Evolutionary conservation across 148 eudicot species (phyloP), one percentile per base, ranked within the genome.

Genomic region (Fagopyrum esculentum): DNA sequence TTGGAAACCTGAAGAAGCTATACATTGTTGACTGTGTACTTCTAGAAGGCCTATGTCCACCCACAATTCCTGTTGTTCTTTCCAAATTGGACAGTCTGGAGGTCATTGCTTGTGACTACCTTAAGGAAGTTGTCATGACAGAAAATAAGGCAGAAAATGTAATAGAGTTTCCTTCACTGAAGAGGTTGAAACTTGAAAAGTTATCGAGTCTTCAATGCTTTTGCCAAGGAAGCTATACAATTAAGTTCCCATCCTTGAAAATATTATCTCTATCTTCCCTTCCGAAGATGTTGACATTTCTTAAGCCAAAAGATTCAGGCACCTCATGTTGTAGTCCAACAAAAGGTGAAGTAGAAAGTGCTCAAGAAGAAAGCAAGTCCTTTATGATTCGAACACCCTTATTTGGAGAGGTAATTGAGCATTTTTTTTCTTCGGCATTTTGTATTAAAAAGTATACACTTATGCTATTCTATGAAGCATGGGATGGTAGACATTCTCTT

Each of bases 161-260:
- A 9, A 61, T 30, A 61, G 69, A 61, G 69, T 61, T 61, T 11
- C 69, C 69, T 29, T 61, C 69, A 61, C 69, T 61, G 11, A 13
- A 61, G 44, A 61, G 69, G 69, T 61, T 61, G 69, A 61, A 61
- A 61, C 69, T 61, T 61, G 44, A 61, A 10, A 30, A 30, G 13
- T 30, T 61, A 12, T 61, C 40, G 1, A 30, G 2, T 9, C 69
- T 61, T 30, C 6, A 6, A 9, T 61, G 35, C 11, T 61, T 61
- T 26, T 29, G 44, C 45, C n/a, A 61, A 13, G 69, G 69, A 61
- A 61, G 69, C 69, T 61, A 30, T 61, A 9, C 35, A 26, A 10
- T 61, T 4, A 61, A 11, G 69, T 61, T 61, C 16, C 69, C 69
- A 61, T 29, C 69, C 69, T 61, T 61, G 16, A 61, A 61, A 61